phyloP scores from a whole-genome alignment of 2,329 filamentous ascomycete genomes.

The Fusarium sp. region DNA sequence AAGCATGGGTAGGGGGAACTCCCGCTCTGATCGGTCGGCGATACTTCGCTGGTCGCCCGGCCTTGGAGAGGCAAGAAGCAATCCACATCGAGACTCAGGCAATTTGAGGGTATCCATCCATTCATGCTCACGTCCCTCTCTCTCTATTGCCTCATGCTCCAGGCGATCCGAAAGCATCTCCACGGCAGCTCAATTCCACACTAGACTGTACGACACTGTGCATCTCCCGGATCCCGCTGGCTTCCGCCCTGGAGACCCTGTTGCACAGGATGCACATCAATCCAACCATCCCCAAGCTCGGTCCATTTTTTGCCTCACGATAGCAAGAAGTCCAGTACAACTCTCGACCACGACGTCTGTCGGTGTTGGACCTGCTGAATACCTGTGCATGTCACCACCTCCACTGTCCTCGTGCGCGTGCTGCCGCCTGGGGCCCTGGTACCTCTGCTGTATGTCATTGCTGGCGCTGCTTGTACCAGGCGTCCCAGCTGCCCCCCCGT shows the following conservation, averaged over 20 bases:
- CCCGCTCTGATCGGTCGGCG: constrained; percentile 23
- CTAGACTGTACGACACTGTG: constrained; percentile 35
- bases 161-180: constrained; percentile 15
- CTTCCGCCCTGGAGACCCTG: constrained; percentile 25
- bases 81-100: constrained; percentile 4
- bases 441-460: constrained; percentile 44
- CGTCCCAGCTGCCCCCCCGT: constrained; percentile 29
- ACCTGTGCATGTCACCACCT: constrained; percentile 18
- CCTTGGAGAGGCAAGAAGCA: constrained; percentile 10
- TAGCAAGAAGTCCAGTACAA: constrained; percentile 25
- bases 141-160: background rate
- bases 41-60: constrained; percentile 30
- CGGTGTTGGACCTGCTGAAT: constrained; percentile 21
- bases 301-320: constrained; percentile 35
- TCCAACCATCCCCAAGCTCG: constrained; percentile 18
- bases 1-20: constrained; percentile 31
- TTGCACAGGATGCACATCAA: constrained; percentile 28
- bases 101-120: constrained; percentile 23
- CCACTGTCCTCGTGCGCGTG: constrained; percentile 24
- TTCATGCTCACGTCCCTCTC: constrained; percentile 17
- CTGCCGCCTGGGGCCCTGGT: constrained; percentile 34
- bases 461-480: constrained; percentile 37
- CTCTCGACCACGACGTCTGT: constrained; percentile 3
- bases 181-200: constrained; percentile 13
- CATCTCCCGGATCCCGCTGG: constrained; percentile 39